Conservation (phyloP, 2,329 filamentous ascomycete species). For the Talaromyces sp. region DNA sequence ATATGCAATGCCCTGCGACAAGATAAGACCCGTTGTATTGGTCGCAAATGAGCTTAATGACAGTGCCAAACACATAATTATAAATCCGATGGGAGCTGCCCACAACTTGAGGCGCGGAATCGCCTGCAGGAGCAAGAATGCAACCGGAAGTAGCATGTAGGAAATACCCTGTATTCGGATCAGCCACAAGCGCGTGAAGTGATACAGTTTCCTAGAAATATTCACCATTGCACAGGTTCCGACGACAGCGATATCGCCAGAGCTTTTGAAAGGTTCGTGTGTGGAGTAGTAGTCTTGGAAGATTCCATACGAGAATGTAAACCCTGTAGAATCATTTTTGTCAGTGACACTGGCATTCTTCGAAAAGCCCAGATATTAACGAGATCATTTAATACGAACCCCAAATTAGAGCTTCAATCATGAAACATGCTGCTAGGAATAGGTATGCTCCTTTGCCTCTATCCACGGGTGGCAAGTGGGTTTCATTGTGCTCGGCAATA, state of each 20-base stretch:
- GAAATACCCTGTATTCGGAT: slow-evolving; percentile 16
- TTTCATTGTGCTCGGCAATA: slow-evolving; percentile 11
- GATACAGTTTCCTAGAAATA: background rate
- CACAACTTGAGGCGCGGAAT: slow-evolving; percentile 22
- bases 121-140: slow-evolving; percentile 20
- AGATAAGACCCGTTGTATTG: slow-evolving; percentile 23
- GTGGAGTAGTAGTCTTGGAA: slow-evolving; percentile 71
- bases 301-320: slow-evolving; percentile 41
- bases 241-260: slow-evolving; percentile 60
- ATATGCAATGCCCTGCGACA: slow-evolving; percentile 31
- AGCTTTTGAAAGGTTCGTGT: slow-evolving; percentile 57
- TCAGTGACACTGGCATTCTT: too few species aligned
- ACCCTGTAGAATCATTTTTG: slow-evolving; percentile 12
- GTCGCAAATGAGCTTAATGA: slow-evolving; percentile 26
- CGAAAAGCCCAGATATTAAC: too few species aligned
- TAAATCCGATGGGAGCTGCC: slow-evolving; percentile 20
- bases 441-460: slow-evolving; percentile 47
- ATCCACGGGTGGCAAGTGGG: slow-evolving; percentile 37
- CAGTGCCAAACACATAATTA: slow-evolving; percentile 27
- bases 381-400: slow-evolving; percentile 39
- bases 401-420: slow-evolving; percentile 59
- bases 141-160: slow-evolving; percentile 24
- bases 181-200: background rate
- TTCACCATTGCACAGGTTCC: slow-evolving; percentile 50
- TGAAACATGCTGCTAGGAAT: slow-evolving; percentile 54